A percentile compares a stretch with the other conserved stretches of the same genome.
Evolutionary conservation across 176 grass and related monocot genomes (phyloP).

Genomic region (Triticum turgidum): DNA sequence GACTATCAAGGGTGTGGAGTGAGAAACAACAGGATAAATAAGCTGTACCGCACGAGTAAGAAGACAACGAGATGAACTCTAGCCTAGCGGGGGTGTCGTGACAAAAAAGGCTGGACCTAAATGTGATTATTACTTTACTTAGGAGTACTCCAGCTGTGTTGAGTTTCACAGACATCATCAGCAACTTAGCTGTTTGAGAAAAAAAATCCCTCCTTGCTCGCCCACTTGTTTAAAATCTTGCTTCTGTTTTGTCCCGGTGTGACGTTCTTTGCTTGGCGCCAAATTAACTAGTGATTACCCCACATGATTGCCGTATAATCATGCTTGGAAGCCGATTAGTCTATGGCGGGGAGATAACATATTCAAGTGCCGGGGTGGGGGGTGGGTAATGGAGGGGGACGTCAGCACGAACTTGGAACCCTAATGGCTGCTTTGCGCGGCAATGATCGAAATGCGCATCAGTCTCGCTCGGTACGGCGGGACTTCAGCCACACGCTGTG

Average conservation of each 20-base stretch:
- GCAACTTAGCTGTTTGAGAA: background rate
- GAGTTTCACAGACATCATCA: background rate
- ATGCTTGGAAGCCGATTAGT: conserved; percentile 35
- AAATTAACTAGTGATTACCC: background rate
- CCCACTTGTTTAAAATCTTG: background rate
- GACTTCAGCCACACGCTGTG: background rate
- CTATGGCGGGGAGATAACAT: conserved; percentile 35
- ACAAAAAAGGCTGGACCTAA: conserved; percentile 10
- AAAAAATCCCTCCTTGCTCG: background rate
- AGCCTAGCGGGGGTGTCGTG: background rate
- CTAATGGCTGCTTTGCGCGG: conserved; percentile 4
- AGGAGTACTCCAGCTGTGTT: background rate
- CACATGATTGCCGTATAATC: conserved; percentile 39
- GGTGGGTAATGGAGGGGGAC: conserved; percentile 17
- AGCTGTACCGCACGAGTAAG: background rate
- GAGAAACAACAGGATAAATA: conserved; percentile 28
- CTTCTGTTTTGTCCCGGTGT: conserved; percentile 46
- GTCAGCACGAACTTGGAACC: conserved; percentile 19
- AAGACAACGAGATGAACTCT: background rate
- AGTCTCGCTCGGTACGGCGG: background rate
- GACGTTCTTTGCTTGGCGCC: background rate
- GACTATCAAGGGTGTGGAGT: background rate
- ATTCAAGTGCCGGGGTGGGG: background rate
- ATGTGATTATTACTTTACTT: conserved; percentile 41
- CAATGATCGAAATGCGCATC: background rate